These are phyloP conservation scores for Blastocystis sp. DNA, from an alignment of 352 stramenopile species.

Conservation along the genomic window DNA sequence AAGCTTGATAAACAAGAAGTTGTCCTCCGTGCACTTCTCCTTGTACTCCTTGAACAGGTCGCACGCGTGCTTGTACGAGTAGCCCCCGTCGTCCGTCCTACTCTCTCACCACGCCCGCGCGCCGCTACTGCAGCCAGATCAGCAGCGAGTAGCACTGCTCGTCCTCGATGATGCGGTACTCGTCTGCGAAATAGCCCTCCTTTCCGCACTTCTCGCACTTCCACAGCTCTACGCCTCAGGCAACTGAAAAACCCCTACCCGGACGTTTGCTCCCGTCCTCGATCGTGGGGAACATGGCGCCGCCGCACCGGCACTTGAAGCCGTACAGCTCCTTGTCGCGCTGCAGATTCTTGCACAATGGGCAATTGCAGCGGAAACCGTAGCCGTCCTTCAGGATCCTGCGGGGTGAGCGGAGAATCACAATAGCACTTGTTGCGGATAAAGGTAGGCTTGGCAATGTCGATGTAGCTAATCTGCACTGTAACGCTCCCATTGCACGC, in stretches of 20 bases:
- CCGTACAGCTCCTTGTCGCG: slow-evolving; percentile 9
- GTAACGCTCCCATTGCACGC: neutral
- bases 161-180: slow-evolving; percentile 59
- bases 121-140: slow-evolving; percentile 38
- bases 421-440: slow-evolving; percentile 14
- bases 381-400: slow-evolving; percentile 45
- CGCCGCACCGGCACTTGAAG: slow-evolving; percentile 30
- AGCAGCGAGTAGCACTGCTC: slow-evolving; percentile 54
- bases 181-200: slow-evolving; percentile 26
- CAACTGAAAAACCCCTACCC: neutral
- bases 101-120: neutral
- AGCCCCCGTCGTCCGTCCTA: slow-evolving; percentile 34
- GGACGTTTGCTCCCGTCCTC: slow-evolving; percentile 2
- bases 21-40: slow-evolving; percentile 48
- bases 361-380: slow-evolving; percentile 42
- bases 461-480: slow-evolving; percentile 50
- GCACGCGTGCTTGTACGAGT: slow-evolving; percentile 30
- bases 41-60: slow-evolving; percentile 53
- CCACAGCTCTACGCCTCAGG: slow-evolving; percentile 40
- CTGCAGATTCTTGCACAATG: slow-evolving; percentile 17
- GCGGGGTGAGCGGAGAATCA: neutral
- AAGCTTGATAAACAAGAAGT: slow-evolving; percentile 34
- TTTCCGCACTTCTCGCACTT: slow-evolving; percentile 46
- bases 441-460: slow-evolving; percentile 27
- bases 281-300: neutral